A percentile compares a stretch with the other conserved stretches of the same genome.
phyloP scores from a whole-genome alignment of 306 rosid species.

The Fagus sylvatica region DNA sequence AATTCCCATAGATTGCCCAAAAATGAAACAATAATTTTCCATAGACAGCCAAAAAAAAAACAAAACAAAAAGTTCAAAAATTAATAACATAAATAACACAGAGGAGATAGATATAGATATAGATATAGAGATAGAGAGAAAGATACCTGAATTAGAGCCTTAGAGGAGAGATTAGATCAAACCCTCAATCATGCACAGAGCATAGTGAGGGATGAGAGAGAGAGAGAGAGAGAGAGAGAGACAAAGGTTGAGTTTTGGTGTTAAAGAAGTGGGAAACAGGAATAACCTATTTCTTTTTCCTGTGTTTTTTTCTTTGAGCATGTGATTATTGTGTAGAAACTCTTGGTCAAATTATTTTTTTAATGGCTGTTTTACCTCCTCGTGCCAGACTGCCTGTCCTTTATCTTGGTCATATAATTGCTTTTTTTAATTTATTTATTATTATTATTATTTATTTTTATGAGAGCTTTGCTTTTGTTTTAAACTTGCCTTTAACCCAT shows the following conservation, averaged over 20 bases:
- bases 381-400: neutral
- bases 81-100: neutral
- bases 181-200: slow-evolving; percentile 26
- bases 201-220: neutral
- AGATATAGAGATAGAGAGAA: neutral
- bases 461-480: too few species aligned
- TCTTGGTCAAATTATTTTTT: neutral
- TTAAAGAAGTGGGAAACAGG: neutral
- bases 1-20: neutral
- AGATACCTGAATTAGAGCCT: slow-evolving; percentile 19
- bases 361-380: neutral
- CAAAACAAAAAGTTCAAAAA: neutral
- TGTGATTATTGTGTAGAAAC: slow-evolving; percentile 21
- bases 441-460: neutral
- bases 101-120: too few species aligned
- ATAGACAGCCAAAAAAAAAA: neutral
- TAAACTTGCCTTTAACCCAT: too few species aligned
- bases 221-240: slow-evolving; percentile 3
- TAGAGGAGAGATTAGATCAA: slow-evolving; percentile 19
- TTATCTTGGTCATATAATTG: neutral
- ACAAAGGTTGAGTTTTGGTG: neutral
- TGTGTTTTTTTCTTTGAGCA: slow-evolving; percentile 4
- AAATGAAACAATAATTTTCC: neutral
- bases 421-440: neutral
- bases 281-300: neutral